Conservation (phyloP, 225 moss, liverwort and hornwort genomes). For the Sphagnum contortum region DNA sequence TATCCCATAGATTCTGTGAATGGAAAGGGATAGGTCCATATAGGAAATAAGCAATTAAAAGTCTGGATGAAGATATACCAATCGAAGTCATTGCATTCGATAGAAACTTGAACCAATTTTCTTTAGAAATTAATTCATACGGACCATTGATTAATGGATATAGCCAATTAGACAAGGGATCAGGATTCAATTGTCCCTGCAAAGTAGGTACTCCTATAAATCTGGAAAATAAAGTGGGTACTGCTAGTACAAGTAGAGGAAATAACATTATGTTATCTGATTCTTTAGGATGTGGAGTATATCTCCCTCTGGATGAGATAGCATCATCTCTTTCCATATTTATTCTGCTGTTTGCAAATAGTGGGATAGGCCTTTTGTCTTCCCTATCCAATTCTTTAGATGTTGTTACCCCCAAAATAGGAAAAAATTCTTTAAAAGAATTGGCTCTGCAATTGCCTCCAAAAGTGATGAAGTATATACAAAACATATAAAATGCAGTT, state of each 20-base stretch:
- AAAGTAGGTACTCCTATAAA: conserved; percentile 4
- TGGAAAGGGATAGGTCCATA: background rate
- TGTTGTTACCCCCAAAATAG: no score
- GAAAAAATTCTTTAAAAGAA: no score
- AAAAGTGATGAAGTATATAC: no score
- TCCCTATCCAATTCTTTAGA: no score
- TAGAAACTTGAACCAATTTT: conserved; percentile 1
- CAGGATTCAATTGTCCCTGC: background rate
- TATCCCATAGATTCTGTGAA: background rate
- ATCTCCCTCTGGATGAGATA: no score
- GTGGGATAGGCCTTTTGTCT: no score
- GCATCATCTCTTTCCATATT: no score
- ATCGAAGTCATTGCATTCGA: conserved; percentile 3
- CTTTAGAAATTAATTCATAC: background rate
- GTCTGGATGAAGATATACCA: conserved; percentile 3
- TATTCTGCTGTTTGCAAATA: no score
- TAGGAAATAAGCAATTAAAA: conserved; percentile 2
- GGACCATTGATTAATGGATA: conserved; percentile 5
- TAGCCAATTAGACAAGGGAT: conserved; percentile 7
- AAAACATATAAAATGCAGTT: no score
- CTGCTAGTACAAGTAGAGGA: conserved; percentile 1
- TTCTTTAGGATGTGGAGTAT: conserved; percentile 1
- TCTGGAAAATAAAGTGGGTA: conserved; percentile 9
- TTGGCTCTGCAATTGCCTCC: no score
- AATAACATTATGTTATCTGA: conserved; percentile 12